Evolutionary conservation across 2,329 filamentous ascomycete species (phyloP).

Genomic region (Hymenotorrendiella dingleyae): DNA sequence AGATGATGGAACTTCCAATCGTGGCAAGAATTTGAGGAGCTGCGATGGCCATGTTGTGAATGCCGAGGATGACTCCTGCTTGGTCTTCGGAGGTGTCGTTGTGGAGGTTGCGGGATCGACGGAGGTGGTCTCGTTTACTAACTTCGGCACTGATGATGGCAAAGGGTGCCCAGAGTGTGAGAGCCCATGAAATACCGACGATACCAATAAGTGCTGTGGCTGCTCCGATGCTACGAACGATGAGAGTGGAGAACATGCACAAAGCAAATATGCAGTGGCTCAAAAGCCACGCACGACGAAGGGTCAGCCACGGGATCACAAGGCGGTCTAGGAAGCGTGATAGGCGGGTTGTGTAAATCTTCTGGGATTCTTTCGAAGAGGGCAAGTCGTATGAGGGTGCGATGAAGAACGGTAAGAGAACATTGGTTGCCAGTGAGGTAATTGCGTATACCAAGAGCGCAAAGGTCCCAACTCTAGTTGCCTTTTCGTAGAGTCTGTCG

Average conservation of each 20-base stretch:
- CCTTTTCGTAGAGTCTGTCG: slow-evolving; percentile 73
- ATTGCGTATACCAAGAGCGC: slow-evolving; percentile 85
- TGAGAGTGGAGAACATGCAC: slow-evolving; percentile 77
- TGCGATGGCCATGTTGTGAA: slow-evolving; percentile 93
- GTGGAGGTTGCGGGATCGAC: slow-evolving; percentile 35
- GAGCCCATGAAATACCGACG: slow-evolving; percentile 85
- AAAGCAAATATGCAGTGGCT: slow-evolving; percentile 78
- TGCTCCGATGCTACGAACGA: slow-evolving; percentile 63
- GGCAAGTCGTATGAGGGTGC: slow-evolving; percentile 63
- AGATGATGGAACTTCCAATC: slow-evolving; percentile 75
- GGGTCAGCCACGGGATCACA: slow-evolving; percentile 75
- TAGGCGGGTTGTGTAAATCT: slow-evolving; percentile 25
- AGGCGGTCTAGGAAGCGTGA: slow-evolving; percentile 49
- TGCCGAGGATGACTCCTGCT: slow-evolving; percentile 73
- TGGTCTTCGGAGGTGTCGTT: slow-evolving; percentile 18
- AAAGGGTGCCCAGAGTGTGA: slow-evolving; percentile 92
- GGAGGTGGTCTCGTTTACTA: slow-evolving; percentile 68
- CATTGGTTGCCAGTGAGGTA: slow-evolving; percentile 73
- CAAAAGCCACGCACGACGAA: slow-evolving; percentile 81
- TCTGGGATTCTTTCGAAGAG: slow-evolving; percentile 22
- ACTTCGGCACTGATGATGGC: slow-evolving; percentile 93
- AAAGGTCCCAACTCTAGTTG: slow-evolving; percentile 81
- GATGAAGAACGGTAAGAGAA: slow-evolving; percentile 80
- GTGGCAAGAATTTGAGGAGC: slow-evolving; percentile 89
- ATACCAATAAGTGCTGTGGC: slow-evolving; percentile 75